These are phyloP conservation scores for Aspergillus egyptiacus DNA, from an alignment of 495 filamentous ascomycete species.

Conservation along the genomic window DNA sequence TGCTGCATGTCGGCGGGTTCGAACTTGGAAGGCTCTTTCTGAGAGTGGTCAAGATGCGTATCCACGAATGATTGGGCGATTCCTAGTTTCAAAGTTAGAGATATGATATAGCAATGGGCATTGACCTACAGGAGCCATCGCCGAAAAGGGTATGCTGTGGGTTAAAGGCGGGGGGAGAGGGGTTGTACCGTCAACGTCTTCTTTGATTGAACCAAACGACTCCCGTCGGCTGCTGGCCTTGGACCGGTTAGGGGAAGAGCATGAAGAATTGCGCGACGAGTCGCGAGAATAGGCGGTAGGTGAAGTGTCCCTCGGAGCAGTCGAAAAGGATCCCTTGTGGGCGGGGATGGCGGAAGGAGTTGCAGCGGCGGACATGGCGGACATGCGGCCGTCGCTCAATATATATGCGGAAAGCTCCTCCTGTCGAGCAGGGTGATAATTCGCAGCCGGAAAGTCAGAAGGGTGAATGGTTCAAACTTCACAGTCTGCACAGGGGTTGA, in stretches of 20 bases:
- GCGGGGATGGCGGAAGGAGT: constrained; percentile 17
- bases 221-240: constrained; percentile 38
- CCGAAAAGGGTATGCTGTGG: background rate
- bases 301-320: constrained; percentile 23
- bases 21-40: constrained; percentile 41
- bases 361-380: constrained; percentile 33
- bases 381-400: constrained; percentile 23
- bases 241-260: constrained; percentile 37
- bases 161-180: background rate
- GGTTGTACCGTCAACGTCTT: constrained; percentile 40
- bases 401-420: constrained; percentile 24
- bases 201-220: constrained; percentile 44
- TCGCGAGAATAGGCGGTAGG: constrained; percentile 27
- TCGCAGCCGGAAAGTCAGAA: background rate
- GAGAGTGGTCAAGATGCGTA: constrained; percentile 56
- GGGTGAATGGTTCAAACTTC: constrained; percentile 2
- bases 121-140: background rate
- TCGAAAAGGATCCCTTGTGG: constrained; percentile 24
- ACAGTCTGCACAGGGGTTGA: background rate
- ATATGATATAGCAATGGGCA: background rate
- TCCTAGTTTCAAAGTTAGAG: constrained; percentile 24
- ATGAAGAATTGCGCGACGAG: constrained; percentile 32
- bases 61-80: constrained; percentile 69
- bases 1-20: constrained; percentile 32
- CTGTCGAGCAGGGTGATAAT: background rate